Evolutionary conservation across 1,139 yeast genomes (phyloP).

Genomic region (Candida albicans): DNA sequence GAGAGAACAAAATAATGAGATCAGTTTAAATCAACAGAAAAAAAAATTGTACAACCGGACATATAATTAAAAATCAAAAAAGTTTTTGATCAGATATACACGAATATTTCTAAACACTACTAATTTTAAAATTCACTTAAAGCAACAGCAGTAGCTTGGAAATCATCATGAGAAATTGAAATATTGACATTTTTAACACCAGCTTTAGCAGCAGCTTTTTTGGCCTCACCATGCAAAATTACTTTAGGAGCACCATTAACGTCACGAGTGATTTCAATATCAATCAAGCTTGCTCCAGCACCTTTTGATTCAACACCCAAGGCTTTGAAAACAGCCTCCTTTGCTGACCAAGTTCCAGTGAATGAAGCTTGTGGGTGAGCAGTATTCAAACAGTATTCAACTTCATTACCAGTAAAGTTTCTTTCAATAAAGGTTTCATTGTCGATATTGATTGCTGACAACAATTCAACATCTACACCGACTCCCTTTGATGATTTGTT

Average conservation of each 20-base stretch:
- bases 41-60: no score
- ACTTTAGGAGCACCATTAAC: conserved; percentile 83
- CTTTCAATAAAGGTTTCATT: conserved; percentile 89
- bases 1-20: no score
- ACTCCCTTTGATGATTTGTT: conserved; percentile 65
- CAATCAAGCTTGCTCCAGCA: conserved; percentile 90
- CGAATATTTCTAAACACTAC: not conserved
- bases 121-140: conserved; percentile 58
- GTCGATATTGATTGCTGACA: conserved; percentile 74
- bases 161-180: conserved; percentile 93
- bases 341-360: conserved; percentile 99
- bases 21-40: no score
- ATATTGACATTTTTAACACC: conserved; percentile 77
- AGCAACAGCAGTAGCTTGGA: conserved; percentile 98
- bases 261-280: conserved; percentile 82
- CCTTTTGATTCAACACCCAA: conserved; percentile 88
- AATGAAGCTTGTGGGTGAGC: conserved; percentile 83
- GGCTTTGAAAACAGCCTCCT: conserved; percentile 97
- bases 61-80: no score
- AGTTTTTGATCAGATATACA: not conserved
- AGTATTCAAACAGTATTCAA: conserved; percentile 70
- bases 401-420: conserved; percentile 83
- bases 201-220: conserved; percentile 64
- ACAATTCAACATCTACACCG: conserved; percentile 95
- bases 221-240: conserved; percentile 71